Evolutionary conservation across 768 basidiomycete species (phyloP).

Genomic region (Gautieria morchelliformis): DNA sequence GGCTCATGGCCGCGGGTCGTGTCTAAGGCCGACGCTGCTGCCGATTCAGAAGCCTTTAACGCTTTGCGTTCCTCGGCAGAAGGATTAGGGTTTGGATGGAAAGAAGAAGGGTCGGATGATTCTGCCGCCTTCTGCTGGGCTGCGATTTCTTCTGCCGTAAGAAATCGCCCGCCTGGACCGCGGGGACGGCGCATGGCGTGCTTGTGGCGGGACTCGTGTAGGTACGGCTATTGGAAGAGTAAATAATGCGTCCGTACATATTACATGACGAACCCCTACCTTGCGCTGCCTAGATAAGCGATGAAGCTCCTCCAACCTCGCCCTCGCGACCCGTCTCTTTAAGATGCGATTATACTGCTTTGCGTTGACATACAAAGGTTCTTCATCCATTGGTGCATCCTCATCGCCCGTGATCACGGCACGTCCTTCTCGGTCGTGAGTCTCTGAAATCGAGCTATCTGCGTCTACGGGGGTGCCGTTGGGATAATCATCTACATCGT

Average conservation of each 20-base stretch:
- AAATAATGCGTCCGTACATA: not conserved
- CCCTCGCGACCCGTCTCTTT: conserved; percentile 85
- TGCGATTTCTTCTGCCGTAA: conserved; percentile 92
- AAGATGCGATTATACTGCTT: conserved; percentile 99
- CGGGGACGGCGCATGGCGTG: conserved; percentile 97
- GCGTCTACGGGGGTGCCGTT: conserved; percentile 1
- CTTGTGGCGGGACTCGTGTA: conserved; percentile 95
- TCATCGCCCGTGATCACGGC: not conserved
- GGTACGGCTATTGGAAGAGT: conserved; percentile 62
- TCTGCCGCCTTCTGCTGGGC: conserved; percentile 44
- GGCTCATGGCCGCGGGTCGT: not conserved
- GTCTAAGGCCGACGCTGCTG: not conserved
- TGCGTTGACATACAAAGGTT: conserved; percentile 98
- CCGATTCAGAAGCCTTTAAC: conserved; percentile 6
- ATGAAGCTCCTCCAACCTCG: conserved; percentile 89
- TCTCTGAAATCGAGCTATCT: not conserved
- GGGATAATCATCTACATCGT: conserved; percentile 4
- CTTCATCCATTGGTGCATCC: conserved; percentile 58
- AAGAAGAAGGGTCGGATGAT: not conserved
- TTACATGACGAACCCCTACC: conserved; percentile 32
- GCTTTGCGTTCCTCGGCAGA: conserved; percentile 7
- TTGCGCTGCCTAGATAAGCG: conserved; percentile 88
- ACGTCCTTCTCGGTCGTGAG: conserved; percentile 1
- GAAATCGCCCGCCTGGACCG: conserved; percentile 94
- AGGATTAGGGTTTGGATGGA: conserved; percentile 3